Base-by-base conservation (phyloP, 2,329 filamentous ascomycete species). In the Xylariaceae sp. region DNA sequence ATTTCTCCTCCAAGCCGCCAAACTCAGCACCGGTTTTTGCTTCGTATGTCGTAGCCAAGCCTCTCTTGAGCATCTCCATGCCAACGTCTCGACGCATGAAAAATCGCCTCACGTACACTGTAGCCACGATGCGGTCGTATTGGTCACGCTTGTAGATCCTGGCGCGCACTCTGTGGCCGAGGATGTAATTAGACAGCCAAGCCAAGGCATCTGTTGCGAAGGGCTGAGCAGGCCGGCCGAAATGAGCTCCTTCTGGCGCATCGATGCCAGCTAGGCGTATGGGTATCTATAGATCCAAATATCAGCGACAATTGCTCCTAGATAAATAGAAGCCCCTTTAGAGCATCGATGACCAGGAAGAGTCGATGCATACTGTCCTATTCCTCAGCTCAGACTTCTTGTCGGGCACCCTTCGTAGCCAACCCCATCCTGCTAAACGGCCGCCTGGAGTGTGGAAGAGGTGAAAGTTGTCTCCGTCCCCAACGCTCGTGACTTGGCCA, bases 401-500 rank as follows among this genome's bases (percentile, higher is more conserved):
- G 10, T 75, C 79, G 1, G 92, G 92, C 6, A 96, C 81, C 53
- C 75, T 86, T 66, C 91, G 87, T 59, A 94, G 67, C 91, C 91
- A 96, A n/a, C 89, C 92, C 94, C 94, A 99, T 47, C 94, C 94
- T 9, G 88, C 81, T 45, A 92, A 72, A 61, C 86, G 81, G 9
- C 94, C 94, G n/a, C 93, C 93, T 0, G 94, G 94, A 0, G 92
- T 97, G 72, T 99, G 94, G 70, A 88, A 99, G 41, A 99, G 72
- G 63, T 94, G 88, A 71, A 99, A 97, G 69, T 93, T 93, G 73
- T 99, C 94, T 3, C 92, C 95, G 79, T 99, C 94, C 35, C 95
- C 94, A 20, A 99, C 94, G 63, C 89, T 92, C 10, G 93, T 97
- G 35, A 97, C 94, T 57, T 82, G 83, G 11, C 94, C 94, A 64